Percentiles rank a stretch among this genome's conserved stretches.
Evolutionary conservation across 176 grass and related monocot species (phyloP).

Genomic region (Dendrocalamus sinicus): DNA sequence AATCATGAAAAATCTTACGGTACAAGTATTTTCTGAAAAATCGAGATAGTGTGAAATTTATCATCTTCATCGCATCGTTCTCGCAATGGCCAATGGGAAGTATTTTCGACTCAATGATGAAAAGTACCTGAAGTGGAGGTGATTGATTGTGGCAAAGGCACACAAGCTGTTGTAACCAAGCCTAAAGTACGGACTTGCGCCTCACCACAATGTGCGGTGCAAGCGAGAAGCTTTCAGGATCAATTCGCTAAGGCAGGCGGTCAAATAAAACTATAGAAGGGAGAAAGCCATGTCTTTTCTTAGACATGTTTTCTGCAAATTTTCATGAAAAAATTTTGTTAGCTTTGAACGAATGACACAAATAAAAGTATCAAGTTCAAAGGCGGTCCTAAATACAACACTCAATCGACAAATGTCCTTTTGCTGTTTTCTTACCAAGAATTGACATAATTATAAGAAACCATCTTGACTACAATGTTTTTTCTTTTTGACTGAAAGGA

Average conservation of each 20-base stretch:
- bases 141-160: conserved; percentile 85
- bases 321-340: conserved; percentile 12
- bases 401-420: no score
- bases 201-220: conserved; percentile 70
- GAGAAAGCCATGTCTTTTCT: no score
- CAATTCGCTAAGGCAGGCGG: conserved; percentile 69
- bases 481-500: no score
- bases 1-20: no score
- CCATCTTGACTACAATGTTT: no score
- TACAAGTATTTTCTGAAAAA: no score
- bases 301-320: no score
- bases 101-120: neutral
- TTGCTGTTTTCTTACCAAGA: no score
- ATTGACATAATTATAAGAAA: no score
- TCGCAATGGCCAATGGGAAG: neutral
- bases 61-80: neutral
- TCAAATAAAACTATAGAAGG: conserved; percentile 40
- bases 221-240: conserved; percentile 66
- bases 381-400: no score
- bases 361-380: no score
- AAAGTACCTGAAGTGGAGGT: conserved; percentile 74
- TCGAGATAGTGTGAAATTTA: neutral
- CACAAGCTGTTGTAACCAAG: conserved; percentile 83
- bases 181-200: conserved; percentile 70
- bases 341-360: no score